phyloP scores from a whole-genome alignment of 1,139 yeast genomes.

The Candida freyschussii region DNA sequence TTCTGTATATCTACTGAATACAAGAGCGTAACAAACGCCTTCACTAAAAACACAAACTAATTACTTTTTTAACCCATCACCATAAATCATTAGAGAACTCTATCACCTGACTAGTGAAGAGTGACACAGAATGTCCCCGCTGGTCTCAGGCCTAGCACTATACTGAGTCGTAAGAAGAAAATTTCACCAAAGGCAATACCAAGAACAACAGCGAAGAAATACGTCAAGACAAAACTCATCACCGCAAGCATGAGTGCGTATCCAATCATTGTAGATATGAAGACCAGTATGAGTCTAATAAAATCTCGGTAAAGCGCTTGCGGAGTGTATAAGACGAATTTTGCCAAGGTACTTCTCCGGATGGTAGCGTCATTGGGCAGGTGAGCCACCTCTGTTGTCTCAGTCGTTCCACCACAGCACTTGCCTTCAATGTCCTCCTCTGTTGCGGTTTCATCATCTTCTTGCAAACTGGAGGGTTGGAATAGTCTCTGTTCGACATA shows the following conservation, averaged over 20 bases:
- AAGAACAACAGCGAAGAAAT: conserved; percentile 65
- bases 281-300: conserved; percentile 49
- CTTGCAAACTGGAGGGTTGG: conserved; percentile 24
- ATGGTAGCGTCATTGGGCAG: conserved; percentile 2
- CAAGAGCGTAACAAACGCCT: neutral
- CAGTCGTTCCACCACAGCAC: conserved; percentile 2
- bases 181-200: conserved; percentile 70
- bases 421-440: conserved; percentile 3
- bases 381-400: neutral
- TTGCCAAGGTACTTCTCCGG: conserved; percentile 29
- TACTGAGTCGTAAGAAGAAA: conserved; percentile 53
- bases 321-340: conserved; percentile 37
- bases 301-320: conserved; percentile 43
- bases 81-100: neutral
- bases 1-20: neutral
- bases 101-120: conserved; percentile 10
- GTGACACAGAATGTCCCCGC: conserved; percentile 15
- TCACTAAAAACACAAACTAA: neutral
- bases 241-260: conserved; percentile 74
- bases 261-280: conserved; percentile 59
- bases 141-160: conserved; percentile 31
- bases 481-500: conserved; percentile 66
- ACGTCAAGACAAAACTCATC: conserved; percentile 61
- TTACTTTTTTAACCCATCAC: neutral
- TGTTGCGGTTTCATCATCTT: conserved; percentile 8